Evolutionary conservation across 768 basidiomycete genomes (phyloP), one percentile per base, ranked within the genome.

Genomic region (Lanmaoa rubissima): DNA sequence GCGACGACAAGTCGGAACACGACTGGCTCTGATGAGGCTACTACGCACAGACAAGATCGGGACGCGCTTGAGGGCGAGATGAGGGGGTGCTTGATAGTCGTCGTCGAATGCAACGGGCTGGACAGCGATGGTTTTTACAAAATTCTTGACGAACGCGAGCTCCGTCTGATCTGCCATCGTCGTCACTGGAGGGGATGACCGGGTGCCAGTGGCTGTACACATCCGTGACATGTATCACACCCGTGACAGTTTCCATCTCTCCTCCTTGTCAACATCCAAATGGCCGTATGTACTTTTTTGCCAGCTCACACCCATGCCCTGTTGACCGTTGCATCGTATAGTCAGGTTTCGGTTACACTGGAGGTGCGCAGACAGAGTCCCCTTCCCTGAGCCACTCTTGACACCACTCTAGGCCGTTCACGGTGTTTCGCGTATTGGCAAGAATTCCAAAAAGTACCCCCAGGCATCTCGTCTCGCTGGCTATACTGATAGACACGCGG

Each of bases 361-460:
- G 85, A 70, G 84, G 84, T 83, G 60, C 49, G 77, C 67, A n/a
- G 24, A 3, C 47, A 46, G 14, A n/a, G 21, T 2, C 17, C 17
- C 4, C 10, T 21, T 19, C 2, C 2, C 26, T 45, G 32, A 31
- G 32, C n/a, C n/a, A 31, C 12, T 36, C 51, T 39, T 60, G 42
- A 60, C 57, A 55, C 28, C 31, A 43, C 48, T 36, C 43, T 59
- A 94, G 92, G 92, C 64, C 85, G 84, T 61, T 84, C 90, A 59
- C 82, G 91, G 66, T 97, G 94, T 74, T 94, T 94, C 73, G 79
- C 84, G 13, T 92, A 88, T 75, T 96, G 94, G 93, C 93, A 94
- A 67, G 91, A 94, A 72, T 90, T 92, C 75, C 79, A 85, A 62
- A 88, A 86, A 68, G 89, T 87, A 52, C 52, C 56, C 45, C 4